Percentiles rank a stretch among this genome's conserved stretches.
These are phyloP conservation scores for Elsinoe fawcettii DNA, from an alignment of 2,329 filamentous ascomycete species.

Conservation along the genomic window DNA sequence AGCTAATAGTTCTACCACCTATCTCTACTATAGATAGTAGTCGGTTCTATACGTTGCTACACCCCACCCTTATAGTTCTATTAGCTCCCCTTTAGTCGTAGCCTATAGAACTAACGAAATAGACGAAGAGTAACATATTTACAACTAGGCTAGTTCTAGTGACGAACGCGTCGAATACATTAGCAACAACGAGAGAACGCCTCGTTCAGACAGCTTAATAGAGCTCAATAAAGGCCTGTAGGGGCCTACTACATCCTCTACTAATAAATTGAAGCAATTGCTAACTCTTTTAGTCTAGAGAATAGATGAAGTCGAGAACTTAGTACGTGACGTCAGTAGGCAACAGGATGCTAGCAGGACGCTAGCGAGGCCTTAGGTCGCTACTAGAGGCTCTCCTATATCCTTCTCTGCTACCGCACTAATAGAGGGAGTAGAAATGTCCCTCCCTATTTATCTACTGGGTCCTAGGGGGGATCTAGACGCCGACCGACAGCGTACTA, in stretches of 20 bases:
- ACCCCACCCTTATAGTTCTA: not conserved
- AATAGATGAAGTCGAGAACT: not conserved
- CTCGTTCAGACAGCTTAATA: not conserved
- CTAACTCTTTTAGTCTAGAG: not conserved
- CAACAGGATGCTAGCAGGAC: not conserved
- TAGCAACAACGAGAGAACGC: not conserved
- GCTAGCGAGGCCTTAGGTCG: not conserved
- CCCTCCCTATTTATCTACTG: not conserved
- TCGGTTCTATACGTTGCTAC: not conserved
- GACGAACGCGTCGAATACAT: not conserved
- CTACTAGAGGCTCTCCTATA: not conserved
- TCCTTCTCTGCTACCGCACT: not conserved
- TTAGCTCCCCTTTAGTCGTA: not conserved
- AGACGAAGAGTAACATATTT: not conserved
- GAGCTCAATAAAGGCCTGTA: not conserved
- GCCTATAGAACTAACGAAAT: not conserved
- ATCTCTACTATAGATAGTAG: not conserved
- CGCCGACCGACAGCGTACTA: not conserved
- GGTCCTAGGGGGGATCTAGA: not conserved
- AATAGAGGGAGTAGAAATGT: not conserved
- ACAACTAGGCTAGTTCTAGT: not conserved
- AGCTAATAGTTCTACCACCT: not conserved
- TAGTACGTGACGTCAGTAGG: not conserved
- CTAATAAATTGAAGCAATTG: not conserved
- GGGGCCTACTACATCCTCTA: not conserved